Base-by-base conservation (phyloP, 1,284 basidiomycete genomes). In the Heterobasidion occidentale region DNA sequence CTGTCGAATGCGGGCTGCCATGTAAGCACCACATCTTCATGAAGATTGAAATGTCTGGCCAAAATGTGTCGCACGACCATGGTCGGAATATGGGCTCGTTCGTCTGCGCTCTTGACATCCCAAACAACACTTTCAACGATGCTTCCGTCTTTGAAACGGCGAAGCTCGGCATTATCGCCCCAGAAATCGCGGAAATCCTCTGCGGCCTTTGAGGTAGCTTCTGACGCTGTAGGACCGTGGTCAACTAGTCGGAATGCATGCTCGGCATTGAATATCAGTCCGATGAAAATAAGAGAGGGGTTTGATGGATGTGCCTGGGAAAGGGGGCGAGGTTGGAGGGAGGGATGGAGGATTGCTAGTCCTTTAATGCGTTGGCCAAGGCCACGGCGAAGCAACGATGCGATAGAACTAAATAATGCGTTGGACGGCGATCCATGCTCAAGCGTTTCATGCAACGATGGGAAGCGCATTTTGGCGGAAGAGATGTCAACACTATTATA, bases 91-190 rank as follows among this genome's bases (percentile, higher is more conserved):
- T 86, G 80, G 2, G 83, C 78, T 8, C 91, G 86, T 60, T 94
- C 92, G 59, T 93, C 90, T 0, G 78, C 76, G 6, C 77, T 84
- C 60, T 78, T 78, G 14, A 88, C 81, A 7, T 89, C 82, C 97
- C 97, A 99, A 0, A 98, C 94, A 12, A 99, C 93, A 66, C 91
- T 94, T 70, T 98, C 93, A 7, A 83, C 70, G 60, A 99, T 98
- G 6, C 88, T 81, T 0, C 96, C 96, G 65, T 99, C 95, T 69
- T 98, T 95, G 79, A 99, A 99, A 17, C 96, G 83, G n/a, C 97
- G 83, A 19, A 98, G 75, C 68, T 99, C 96, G 0, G 95, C 87
- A 67, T 92, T 92, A 52, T 84, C 77, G 1, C 95, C 96, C 97
- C 97, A 99, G 60, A 99, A 79, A 3, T 83, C 79, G 42, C 88